Evolutionary conservation across 306 rosid genomes (phyloP).

Genomic region (Parietaria judaica): DNA sequence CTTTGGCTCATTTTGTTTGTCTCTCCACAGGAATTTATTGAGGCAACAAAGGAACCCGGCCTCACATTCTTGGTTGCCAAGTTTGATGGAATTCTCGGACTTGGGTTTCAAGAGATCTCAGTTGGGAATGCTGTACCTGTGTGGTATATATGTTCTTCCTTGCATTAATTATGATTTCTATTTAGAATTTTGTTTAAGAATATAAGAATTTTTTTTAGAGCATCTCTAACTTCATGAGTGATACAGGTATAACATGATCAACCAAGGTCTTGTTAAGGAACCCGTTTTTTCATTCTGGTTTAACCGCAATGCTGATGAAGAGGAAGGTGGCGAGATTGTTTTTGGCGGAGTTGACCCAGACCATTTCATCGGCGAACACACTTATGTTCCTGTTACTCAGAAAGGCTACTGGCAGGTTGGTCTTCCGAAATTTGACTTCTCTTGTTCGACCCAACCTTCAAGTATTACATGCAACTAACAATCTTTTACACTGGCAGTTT

Average conservation of each 20-base stretch:
- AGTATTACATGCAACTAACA: neutral
- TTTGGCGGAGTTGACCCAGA: constrained; percentile 53
- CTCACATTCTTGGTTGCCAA: constrained; percentile 38
- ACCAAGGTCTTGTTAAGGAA: constrained; percentile 43
- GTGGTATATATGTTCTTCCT: constrained; percentile 18
- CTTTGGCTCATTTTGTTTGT: too few relatives aligned
- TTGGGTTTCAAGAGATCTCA: constrained; percentile 47
- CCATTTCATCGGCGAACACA: constrained; percentile 67
- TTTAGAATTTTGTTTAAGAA: neutral
- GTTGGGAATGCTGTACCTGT: constrained; percentile 39
- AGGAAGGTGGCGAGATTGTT: constrained; percentile 52
- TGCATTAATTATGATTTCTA: neutral
- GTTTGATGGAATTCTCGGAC: constrained; percentile 49
- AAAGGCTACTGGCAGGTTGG: constrained; percentile 93
- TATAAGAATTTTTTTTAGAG: neutral
- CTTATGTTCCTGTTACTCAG: constrained; percentile 69
- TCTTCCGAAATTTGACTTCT: constrained; percentile 2
- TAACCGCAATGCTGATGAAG: constrained; percentile 42
- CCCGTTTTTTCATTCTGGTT: constrained; percentile 59
- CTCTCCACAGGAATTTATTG: constrained; percentile 37
- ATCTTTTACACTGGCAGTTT: constrained; percentile 37
- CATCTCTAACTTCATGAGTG: constrained; percentile 11
- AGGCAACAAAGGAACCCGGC: constrained; percentile 52
- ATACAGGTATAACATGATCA: constrained; percentile 50
- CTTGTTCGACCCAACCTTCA: neutral